Evolutionary conservation across 805 yeast genomes (phyloP), one percentile per base, ranked within the genome.

Genomic region (Komagataella kurtzmanii): DNA sequence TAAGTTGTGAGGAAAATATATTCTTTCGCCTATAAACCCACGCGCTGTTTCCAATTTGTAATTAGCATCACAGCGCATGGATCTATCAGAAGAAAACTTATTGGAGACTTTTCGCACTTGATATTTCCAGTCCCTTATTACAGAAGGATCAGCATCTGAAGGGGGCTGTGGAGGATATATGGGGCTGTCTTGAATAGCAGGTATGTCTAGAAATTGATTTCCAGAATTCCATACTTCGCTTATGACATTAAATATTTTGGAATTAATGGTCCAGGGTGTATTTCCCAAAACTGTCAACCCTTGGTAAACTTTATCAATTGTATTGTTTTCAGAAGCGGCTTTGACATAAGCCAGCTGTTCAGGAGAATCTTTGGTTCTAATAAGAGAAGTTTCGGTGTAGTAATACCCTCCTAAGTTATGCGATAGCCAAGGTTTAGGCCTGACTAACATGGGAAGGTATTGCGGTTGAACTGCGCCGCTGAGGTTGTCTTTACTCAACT

Each of bases 21-120:
- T 76, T 58, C 75, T 75, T 63, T 85, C 93, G 21, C 95, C 95
- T 40, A 85, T 67, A 66, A 84, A 88, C 0, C 96, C 97, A 56
- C 98, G 76, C 0, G 99, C 98, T 62, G 93, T 88, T 65, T 93
- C 99, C 50, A 93, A 69, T 64, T 88, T 93, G 65, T 93, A 93
- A 64, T 93, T 91, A 55, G 87, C 75, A 66, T 90, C 97, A 70
- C 99, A 93, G 65, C 99, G 79, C 63, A 83, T 85, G 0, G 98
- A 90, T 65, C 93, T 80, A 55, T 76, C 73, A 19, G 83, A 72
- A 8, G 85, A 78, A 54, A 81, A 81, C 46, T 79, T 82, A 56
- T 80, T 77, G 18, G 81, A 73, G 7, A 78, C 59, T 44, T 70
- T 73, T 52, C 80, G 81, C 53, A 86, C 79, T 49, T 71, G 65